phyloP scores from a whole-genome alignment of 345 rosid species.

The Brassica napus region DNA sequence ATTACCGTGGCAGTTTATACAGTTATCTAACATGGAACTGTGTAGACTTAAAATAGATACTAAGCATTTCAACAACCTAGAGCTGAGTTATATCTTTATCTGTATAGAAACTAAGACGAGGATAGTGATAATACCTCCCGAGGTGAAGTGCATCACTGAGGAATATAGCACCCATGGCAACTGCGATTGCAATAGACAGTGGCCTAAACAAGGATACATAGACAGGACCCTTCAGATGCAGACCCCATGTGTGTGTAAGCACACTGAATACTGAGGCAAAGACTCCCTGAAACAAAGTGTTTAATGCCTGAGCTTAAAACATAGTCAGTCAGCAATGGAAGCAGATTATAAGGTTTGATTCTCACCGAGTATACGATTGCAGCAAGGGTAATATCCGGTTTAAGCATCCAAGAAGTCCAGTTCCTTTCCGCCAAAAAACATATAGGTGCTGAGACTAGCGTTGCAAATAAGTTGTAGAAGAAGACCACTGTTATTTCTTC shows the following conservation, averaged over 20 bases:
- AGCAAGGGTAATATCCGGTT: background rate
- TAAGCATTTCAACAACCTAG: background rate
- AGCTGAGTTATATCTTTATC: background rate
- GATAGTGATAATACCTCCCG: slow-evolving; percentile 37
- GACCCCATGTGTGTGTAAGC: background rate
- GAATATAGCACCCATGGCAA: slow-evolving; percentile 38
- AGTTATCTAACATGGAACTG: background rate
- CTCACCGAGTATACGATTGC: background rate
- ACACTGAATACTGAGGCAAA: background rate
- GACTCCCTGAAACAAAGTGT: background rate
- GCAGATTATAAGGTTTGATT: background rate
- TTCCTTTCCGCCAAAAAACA: background rate
- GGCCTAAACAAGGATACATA: slow-evolving; percentile 48
- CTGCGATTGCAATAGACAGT: slow-evolving; percentile 45
- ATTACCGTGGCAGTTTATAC: background rate
- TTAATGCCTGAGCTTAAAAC: background rate
- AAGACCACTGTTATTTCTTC: slow-evolving; percentile 17
- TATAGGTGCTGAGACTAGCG: slow-evolving; percentile 10
- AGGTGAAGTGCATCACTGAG: slow-evolving; percentile 42
- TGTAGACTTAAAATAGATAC: background rate
- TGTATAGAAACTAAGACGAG: background rate
- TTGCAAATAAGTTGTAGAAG: slow-evolving; percentile 10
- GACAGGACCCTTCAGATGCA: slow-evolving; percentile 48
- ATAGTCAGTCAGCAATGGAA: background rate
- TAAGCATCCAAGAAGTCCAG: background rate